A percentile compares a stretch with the other conserved stretches of the same genome.
Evolutionary conservation across 78 protist species (phyloP).

Genomic region (Monosiga brevicollis): DNA sequence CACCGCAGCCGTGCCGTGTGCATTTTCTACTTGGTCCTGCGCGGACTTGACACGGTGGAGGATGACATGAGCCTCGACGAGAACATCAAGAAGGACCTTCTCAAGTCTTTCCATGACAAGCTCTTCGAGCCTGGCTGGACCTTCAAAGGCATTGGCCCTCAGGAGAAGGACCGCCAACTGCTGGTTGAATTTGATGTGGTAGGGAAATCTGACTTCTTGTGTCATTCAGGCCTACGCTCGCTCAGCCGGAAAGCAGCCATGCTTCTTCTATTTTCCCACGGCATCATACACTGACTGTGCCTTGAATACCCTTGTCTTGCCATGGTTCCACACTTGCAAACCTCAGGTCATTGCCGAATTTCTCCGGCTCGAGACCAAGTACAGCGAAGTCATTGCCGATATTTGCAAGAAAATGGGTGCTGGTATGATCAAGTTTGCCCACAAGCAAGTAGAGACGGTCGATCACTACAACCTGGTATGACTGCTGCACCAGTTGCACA

Average conservation of each 20-base stretch:
- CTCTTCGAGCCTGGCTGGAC: conserved; percentile 25
- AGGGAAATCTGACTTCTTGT: neutral
- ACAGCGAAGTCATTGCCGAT: conserved; percentile 66
- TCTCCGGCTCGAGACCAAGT: conserved; percentile 4
- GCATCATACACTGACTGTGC: neutral
- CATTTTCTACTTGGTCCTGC: conserved; percentile 84
- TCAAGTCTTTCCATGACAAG: conserved; percentile 33
- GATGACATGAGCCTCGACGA: conserved; percentile 71
- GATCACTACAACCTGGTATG: conserved; percentile 18
- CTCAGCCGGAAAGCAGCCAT: too few species aligned
- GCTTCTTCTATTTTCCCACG: too few species aligned
- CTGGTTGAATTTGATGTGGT: conserved; percentile 39
- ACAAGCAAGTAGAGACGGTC: conserved; percentile 9
- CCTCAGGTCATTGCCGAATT: conserved; percentile 17
- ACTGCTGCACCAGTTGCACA: neutral
- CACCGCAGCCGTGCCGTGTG: conserved; percentile 15
- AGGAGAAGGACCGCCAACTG: conserved; percentile 51
- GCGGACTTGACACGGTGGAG: conserved; percentile 91
- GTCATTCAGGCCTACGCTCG: too few species aligned
- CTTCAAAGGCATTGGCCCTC: conserved; percentile 35
- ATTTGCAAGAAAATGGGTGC: conserved; percentile 72
- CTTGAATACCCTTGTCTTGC: neutral
- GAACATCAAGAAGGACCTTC: conserved; percentile 27
- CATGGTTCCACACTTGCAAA: neutral
- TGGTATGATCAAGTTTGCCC: conserved; percentile 64